Conservation (phyloP, 2,329 filamentous ascomycete genomes). For the Diplocarpon rosae region DNA sequence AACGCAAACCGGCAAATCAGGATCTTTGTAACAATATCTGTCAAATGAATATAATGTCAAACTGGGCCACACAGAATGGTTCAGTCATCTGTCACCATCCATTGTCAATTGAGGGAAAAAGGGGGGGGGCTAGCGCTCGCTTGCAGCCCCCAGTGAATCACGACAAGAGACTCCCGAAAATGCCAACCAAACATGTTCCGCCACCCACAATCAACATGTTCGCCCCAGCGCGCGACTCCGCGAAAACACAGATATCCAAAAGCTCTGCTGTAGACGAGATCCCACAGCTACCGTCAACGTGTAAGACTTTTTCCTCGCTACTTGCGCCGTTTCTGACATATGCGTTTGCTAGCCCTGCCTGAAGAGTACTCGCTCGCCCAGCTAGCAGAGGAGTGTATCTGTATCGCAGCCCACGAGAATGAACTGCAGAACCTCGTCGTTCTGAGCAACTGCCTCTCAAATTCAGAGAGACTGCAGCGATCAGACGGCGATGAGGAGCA, state of each 20-base stretch:
- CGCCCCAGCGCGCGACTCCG: constrained; percentile 7
- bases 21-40: not conserved
- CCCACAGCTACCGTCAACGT: constrained; percentile 2
- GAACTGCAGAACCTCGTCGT: constrained; percentile 17
- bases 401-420: not conserved
- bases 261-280: not conserved
- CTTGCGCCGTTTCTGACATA: constrained; percentile 2
- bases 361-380: constrained; percentile 15
- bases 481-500: constrained; percentile 9
- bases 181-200: not conserved
- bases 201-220: constrained; percentile 9
- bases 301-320: not conserved
- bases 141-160: not conserved
- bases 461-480: constrained; percentile 4
- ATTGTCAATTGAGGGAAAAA: not conserved
- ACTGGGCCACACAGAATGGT: too few species aligned
- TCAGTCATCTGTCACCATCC: not conserved
- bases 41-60: too few species aligned
- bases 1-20: not conserved
- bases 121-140: not conserved
- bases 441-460: constrained; percentile 16
- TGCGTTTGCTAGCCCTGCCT: constrained; percentile 10
- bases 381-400: constrained; percentile 6
- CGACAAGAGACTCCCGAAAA: not conserved
- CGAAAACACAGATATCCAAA: constrained; percentile 1